phyloP scores from a whole-genome alignment of 345 rosid species.

The Ricinus communis region DNA sequence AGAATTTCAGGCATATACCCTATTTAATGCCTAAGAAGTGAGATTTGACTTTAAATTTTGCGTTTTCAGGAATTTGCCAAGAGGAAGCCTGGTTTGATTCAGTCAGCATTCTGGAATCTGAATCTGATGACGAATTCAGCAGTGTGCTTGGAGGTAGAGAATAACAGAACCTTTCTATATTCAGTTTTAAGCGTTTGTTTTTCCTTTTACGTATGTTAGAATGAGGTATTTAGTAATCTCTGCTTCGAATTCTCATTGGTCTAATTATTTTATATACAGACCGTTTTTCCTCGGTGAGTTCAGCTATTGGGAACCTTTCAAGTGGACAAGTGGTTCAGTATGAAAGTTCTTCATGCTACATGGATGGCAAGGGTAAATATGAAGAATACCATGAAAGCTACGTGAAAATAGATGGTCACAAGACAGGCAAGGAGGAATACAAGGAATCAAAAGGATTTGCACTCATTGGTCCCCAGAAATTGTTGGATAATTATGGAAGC shows the following conservation, averaged over 20 bases:
- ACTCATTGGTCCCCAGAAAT: constrained; percentile 25
- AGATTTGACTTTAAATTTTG: constrained; percentile 14
- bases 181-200: not conserved
- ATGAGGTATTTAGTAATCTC: not conserved
- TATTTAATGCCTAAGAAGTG: not conserved
- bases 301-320: constrained; percentile 43
- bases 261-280: constrained; percentile 33
- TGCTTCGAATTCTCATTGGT: not conserved
- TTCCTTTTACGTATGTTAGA: not conserved
- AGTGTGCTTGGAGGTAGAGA: constrained; percentile 71
- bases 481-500: constrained; percentile 38
- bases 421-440: constrained; percentile 35
- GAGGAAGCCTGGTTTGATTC: constrained; percentile 87
- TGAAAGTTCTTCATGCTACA: constrained; percentile 58
- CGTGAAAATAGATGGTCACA: constrained; percentile 54
- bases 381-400: constrained; percentile 69
- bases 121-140: constrained; percentile 76
- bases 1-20: not conserved
- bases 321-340: constrained; percentile 66
- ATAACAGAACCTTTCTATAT: not conserved
- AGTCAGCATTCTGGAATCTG: constrained; percentile 74
- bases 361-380: constrained; percentile 52
- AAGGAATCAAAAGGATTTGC: constrained; percentile 36
- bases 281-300: constrained; percentile 42
- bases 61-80: constrained; percentile 47